Evolutionary conservation across 2,329 filamentous ascomycete species (phyloP), one percentile per base, ranked within the genome.

Genomic region (Lachnellula subtilissima): DNA sequence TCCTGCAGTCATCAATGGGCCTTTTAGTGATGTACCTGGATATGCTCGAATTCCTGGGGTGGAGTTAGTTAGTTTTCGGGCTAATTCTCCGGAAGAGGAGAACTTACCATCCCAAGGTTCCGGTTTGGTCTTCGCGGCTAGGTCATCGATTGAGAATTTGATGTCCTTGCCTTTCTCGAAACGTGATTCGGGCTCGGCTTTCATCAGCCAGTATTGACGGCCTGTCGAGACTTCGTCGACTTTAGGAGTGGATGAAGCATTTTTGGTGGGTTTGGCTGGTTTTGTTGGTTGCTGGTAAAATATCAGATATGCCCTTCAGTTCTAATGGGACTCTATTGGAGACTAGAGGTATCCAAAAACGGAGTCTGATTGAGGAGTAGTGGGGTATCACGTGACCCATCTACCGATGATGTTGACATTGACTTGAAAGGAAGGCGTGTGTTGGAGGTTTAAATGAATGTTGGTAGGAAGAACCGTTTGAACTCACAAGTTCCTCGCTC

Each of bases 141-240:
- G 75, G 70, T 97, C 92, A 66, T 97, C 91, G 66, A 99, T 97
- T 0, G 91, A 95, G 74, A 97, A 99, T 63, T 85, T 88, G 47
- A 97, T 90, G 69, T 97, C 92, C 50, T 89, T 77, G 0, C 91
- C 93, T 53, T 91, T 93, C 70, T 96, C 91, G 15, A 91, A 75
- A 5, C 94, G 87, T 4, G 91, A 84, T 65, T 96, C 89, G 0
- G 94, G 93, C 73, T 99, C 89, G 0, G 89, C 89, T 74, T 93
- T 94, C 80, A 94, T 82, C 35, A 94, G 79, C 88, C 89, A 92
- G 72, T 88, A 91, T 72, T 78, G 77, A 47, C 69, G 71, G 17
- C 63, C 67, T 19, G 55, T 35, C 28, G 61, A 17, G 32, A 40
- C 14, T 23, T 19, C 48, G 39, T 54, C 39, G 8, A 42, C 49